Conservation (phyloP, 1,284 basidiomycete species). For the Ustilago vetiveriae region DNA sequence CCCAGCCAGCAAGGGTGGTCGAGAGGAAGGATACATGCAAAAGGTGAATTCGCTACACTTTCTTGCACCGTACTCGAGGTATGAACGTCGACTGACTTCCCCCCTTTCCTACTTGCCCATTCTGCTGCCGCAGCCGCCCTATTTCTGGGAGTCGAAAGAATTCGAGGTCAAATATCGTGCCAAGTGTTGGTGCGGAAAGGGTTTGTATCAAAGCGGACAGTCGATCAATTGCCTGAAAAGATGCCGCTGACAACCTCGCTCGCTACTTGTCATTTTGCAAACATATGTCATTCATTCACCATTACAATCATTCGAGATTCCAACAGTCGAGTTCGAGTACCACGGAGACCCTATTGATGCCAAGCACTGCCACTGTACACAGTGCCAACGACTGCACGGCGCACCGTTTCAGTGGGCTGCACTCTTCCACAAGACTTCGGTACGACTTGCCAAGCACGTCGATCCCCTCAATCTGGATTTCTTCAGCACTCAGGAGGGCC, state of each 20-base stretch:
- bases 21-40: conserved; percentile 34
- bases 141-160: conserved; percentile 38
- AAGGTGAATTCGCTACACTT: conserved; percentile 29
- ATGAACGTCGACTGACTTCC: neutral
- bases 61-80: neutral
- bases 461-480: conserved; percentile 47
- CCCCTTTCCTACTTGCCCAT: neutral
- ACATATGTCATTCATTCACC: too few species aligned
- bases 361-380: conserved; percentile 57
- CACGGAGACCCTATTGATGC: conserved; percentile 52
- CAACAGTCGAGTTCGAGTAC: conserved; percentile 47
- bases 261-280: too few species aligned
- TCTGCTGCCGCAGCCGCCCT: conserved; percentile 25
- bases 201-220: too few species aligned
- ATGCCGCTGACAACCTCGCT: too few species aligned
- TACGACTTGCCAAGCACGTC: conserved; percentile 36
- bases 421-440: conserved; percentile 51
- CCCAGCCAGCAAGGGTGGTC: conserved; percentile 32
- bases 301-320: neutral
- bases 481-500: conserved; percentile 40
- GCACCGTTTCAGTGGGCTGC: conserved; percentile 56
- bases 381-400: conserved; percentile 58
- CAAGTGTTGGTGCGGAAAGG: conserved; percentile 43
- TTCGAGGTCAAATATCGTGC: conserved; percentile 41
- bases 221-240: too few species aligned